Evolutionary conservation across 2,329 filamentous ascomycete species (phyloP).

Genomic region (Ceratocystis albifundus): DNA sequence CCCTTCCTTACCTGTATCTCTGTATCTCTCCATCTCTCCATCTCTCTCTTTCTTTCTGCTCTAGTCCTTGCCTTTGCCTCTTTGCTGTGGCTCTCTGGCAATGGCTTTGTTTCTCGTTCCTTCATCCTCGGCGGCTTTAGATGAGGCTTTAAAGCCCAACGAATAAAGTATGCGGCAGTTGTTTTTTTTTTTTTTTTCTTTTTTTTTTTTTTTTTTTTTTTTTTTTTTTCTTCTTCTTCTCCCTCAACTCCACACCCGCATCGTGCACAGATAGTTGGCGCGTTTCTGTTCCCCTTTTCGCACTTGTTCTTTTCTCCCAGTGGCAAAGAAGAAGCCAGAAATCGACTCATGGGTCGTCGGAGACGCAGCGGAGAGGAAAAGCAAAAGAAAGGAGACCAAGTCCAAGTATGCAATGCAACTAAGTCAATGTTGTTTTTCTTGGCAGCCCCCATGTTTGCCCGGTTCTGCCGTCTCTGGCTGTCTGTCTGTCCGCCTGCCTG

Average conservation of each 20-base stretch:
- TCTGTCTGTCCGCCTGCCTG: background rate
- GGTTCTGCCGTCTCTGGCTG: background rate
- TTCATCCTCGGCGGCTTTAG: background rate
- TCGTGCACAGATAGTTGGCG: background rate
- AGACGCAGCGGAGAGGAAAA: too few species aligned
- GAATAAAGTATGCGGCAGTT: background rate
- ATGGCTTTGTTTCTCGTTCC: too few species aligned
- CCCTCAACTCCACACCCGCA: background rate
- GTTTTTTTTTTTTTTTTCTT: background rate
- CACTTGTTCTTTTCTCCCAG: background rate
- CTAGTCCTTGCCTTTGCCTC: background rate
- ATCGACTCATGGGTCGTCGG: background rate
- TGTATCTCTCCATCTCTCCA: background rate
- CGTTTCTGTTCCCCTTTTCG: background rate
- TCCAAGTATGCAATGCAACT: too few species aligned
- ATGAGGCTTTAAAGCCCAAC: slow-evolving; percentile 1
- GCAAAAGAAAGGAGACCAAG: too few species aligned
- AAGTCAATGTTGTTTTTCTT: too few species aligned
- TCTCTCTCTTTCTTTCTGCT: background rate
- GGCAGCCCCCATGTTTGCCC: too few species aligned
- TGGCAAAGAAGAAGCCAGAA: background rate
- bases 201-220: background rate
- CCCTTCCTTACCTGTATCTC: background rate
- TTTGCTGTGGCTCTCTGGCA: background rate
- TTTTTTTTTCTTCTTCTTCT: background rate